phyloP scores from a whole-genome alignment of 352 stramenopile genomes.

The Pythium biforme region DNA sequence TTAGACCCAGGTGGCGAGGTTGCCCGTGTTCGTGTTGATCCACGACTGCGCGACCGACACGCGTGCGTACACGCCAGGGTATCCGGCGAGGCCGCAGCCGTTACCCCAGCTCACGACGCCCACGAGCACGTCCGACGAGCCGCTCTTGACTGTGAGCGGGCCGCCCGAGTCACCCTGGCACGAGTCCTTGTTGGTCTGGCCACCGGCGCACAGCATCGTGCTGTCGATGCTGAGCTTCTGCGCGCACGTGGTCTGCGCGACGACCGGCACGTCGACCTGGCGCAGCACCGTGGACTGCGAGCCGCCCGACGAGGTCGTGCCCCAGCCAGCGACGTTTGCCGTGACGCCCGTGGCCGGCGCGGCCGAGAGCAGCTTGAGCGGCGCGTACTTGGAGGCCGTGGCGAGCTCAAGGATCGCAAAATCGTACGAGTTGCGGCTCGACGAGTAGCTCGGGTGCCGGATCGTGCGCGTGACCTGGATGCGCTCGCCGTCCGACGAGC shows the following conservation, averaged over 20 bases:
- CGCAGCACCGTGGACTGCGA: slow-evolving; percentile 31
- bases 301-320: slow-evolving; percentile 35
- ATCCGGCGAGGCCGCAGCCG: slow-evolving; percentile 45
- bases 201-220: slow-evolving; percentile 58
- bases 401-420: slow-evolving; percentile 45
- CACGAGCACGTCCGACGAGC: slow-evolving; percentile 37
- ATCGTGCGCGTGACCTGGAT: slow-evolving; percentile 3
- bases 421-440: slow-evolving; percentile 33
- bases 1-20: slow-evolving; percentile 16
- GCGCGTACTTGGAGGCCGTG: slow-evolving; percentile 6
- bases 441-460: slow-evolving; percentile 19
- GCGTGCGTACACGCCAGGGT: slow-evolving; percentile 58
- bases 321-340: slow-evolving; percentile 32
- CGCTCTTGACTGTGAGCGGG: slow-evolving; percentile 37
- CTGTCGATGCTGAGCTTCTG: slow-evolving; percentile 15
- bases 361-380: neutral
- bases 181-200: slow-evolving; percentile 37
- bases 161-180: slow-evolving; percentile 65
- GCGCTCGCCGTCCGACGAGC: slow-evolving; percentile 32
- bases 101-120: slow-evolving; percentile 66
- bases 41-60: slow-evolving; percentile 43
- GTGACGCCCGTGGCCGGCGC: slow-evolving; percentile 5
- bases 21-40: slow-evolving; percentile 38
- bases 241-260: slow-evolving; percentile 40
- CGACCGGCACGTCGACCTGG: slow-evolving; percentile 38